Base-by-base conservation (phyloP, 768 basidiomycete species). In the Rhizopogon rudus region DNA sequence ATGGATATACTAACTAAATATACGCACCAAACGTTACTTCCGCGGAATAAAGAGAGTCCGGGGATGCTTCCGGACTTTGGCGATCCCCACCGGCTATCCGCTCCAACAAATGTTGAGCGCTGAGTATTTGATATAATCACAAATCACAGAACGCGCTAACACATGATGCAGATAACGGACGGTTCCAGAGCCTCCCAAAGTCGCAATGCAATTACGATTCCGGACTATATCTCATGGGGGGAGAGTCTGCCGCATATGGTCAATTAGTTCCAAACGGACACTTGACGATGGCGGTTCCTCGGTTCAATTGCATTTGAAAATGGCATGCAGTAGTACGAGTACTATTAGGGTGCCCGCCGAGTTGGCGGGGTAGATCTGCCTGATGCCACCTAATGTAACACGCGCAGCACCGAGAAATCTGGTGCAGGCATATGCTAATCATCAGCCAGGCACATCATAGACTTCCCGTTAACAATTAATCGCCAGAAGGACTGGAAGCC, bases 381-480 rank as follows among this genome's bases (percentile, higher is more conserved):
- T 20, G 20, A 2, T 20, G 20, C 17, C 4, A 33, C 13, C 45
- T 48, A 31, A 31, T 12, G 46, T 31, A 13, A 13, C 33, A 35
- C 10, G 29, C 31, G 17, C 31, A 46, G 10, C n/a, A 6, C 13
- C n/a, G 44, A 31, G 28, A 10, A 31, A 33, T 12, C 45, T 20
- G 17, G 45, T 12, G 45, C 14, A 49, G 33, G 33, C 13, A 35
- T 22, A 33, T n/a, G 48, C 48, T 35, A 49, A 49, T 49, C 48
- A 49, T 49, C 22, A 49, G 46, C 20, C 5, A 48, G 48, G 48
- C 35, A 49, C 48, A 16, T 33, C 2, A 17, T 13, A 35, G n/a
- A 13, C 46, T 49, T 22, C 46, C 13, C 20, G 35, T 49, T 49
- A 49, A 49, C 48, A 49, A 49, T 49, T 37, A 49, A 49, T 49